Percentiles rank a stretch among this genome's conserved stretches.
Evolutionary conservation across 805 yeast species (phyloP).

Genomic region (Phaffomyces antillensis): DNA sequence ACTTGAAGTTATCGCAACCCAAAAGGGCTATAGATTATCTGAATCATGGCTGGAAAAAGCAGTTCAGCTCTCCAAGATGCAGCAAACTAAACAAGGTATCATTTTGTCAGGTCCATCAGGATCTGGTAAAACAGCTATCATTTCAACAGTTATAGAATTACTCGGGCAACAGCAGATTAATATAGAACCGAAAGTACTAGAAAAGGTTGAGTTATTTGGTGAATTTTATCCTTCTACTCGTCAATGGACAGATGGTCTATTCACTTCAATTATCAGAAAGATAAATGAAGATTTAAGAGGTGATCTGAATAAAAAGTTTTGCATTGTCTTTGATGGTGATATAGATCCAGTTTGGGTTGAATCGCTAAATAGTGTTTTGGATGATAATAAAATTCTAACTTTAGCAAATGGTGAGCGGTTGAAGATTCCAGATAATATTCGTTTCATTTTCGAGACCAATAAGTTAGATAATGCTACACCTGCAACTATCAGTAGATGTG

Average conservation of each 20-base stretch:
- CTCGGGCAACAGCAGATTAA: conserved; percentile 29
- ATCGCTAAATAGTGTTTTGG: conserved; percentile 80
- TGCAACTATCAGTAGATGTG: conserved; percentile 91
- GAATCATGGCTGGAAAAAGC: conserved; percentile 47
- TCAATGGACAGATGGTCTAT: conserved; percentile 89
- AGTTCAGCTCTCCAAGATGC: conserved; percentile 55
- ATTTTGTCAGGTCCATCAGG: conserved; percentile 78
- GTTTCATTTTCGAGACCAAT: conserved; percentile 73
- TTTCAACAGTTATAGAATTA: conserved; percentile 42
- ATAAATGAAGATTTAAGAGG: conserved; percentile 51
- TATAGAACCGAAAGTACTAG: conserved; percentile 71
- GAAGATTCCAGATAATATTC: conserved; percentile 53
- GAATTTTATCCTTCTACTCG: conserved; percentile 64
- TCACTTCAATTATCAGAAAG: conserved; percentile 59
- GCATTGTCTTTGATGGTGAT: conserved; percentile 90
- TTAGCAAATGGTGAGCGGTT: conserved; percentile 87
- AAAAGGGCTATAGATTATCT: conserved; percentile 28
- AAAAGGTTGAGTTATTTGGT: conserved; percentile 66
- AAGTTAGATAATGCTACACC: conserved; percentile 64
- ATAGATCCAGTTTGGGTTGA: conserved; percentile 94
- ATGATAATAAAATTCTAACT: conserved; percentile 76
- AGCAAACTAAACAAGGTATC: conserved; percentile 62
- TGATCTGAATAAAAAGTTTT: conserved; percentile 46
- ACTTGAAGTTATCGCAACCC: conserved; percentile 24
- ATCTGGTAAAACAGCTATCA: conserved; percentile 59